These are phyloP conservation scores for Boletus chippewaensis DNA, from an alignment of 1,284 basidiomycete genomes.

Conservation along the genomic window DNA sequence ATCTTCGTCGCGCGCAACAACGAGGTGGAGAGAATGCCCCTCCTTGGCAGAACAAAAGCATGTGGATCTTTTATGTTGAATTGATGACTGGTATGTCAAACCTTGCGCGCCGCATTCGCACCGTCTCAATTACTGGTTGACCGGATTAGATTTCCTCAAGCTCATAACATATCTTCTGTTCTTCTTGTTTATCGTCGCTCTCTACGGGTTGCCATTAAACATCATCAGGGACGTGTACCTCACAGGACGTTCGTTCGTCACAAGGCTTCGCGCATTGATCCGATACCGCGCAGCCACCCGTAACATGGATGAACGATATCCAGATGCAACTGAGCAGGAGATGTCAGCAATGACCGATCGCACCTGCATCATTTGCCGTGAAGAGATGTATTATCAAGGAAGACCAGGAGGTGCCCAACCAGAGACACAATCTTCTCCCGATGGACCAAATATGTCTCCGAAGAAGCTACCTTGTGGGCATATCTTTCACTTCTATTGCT, in stretches of 20 bases:
- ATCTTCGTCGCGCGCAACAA: conserved; percentile 68
- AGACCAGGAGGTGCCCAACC: conserved; percentile 31
- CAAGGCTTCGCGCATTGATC: conserved; percentile 79
- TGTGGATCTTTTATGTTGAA: conserved; percentile 95
- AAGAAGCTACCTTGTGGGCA: conserved; percentile 96
- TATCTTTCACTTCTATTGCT: conserved; percentile 96
- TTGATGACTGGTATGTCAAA: conserved; percentile 69
- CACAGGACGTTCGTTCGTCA: conserved; percentile 86
- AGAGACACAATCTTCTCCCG: conserved; percentile 34
- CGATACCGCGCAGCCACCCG: conserved; percentile 91
- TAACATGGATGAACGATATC: conserved; percentile 96
- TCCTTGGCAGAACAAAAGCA: conserved; percentile 96
- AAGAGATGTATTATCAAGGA: conserved; percentile 74
- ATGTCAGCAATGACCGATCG: conserved; percentile 75
- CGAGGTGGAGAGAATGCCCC: conserved; percentile 83
- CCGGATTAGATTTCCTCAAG: conserved; percentile 78
- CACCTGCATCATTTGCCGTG: conserved; percentile 98
- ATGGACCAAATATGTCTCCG: conserved; percentile 89
- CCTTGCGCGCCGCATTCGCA: conserved; percentile 21
- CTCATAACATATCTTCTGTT: conserved; percentile 89
- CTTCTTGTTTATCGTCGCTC: conserved; percentile 87
- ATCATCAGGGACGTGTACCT: conserved; percentile 96
- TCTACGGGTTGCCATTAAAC: conserved; percentile 95
- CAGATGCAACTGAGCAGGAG: conserved; percentile 87
- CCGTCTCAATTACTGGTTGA: conserved; percentile 3